A percentile compares a stretch with the other conserved stretches of the same genome.
phyloP scores from a whole-genome alignment of 805 yeast species.

The Wickerhamomyces bovis region DNA sequence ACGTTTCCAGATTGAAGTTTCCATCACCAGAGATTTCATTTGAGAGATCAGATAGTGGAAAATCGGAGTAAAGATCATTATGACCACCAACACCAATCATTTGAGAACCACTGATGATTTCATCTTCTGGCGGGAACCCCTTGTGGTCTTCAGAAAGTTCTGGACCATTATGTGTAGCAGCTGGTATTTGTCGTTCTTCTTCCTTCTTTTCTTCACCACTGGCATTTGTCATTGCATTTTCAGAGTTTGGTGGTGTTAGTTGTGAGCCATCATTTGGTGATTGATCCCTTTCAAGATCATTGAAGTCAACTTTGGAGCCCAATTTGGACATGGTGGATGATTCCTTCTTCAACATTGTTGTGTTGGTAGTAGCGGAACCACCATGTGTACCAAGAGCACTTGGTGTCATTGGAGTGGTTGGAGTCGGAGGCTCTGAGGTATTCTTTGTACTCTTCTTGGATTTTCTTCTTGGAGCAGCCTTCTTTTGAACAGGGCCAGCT shows the following conservation, averaged over 20 bases:
- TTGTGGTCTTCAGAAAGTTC: neutral
- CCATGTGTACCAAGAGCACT: constrained; percentile 9
- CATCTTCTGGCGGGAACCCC: constrained; percentile 6
- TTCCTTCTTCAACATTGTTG: constrained; percentile 6
- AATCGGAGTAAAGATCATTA: constrained; percentile 29
- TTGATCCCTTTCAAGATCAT: neutral
- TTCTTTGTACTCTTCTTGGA: constrained; percentile 15
- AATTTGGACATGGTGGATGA: constrained; percentile 11
- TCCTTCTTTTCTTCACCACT: neutral
- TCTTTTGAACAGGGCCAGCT: constrained; percentile 3
- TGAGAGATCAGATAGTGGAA: constrained; percentile 27
- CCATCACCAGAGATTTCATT: constrained; percentile 29
- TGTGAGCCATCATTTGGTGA: constrained; percentile 20
- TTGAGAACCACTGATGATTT: constrained; percentile 12
- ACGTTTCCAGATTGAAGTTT: constrained; percentile 39
- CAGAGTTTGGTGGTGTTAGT: constrained; percentile 25
- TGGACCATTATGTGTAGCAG: constrained; percentile 2
- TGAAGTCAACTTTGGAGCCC: neutral
- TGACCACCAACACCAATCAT: constrained; percentile 14
- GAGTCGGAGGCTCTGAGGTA: constrained; percentile 34
- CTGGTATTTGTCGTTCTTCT: neutral
- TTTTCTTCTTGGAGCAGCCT: constrained; percentile 16
- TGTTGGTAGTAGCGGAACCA: constrained; percentile 2
- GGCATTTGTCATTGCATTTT: constrained; percentile 18
- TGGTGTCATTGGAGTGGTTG: constrained; percentile 36